phyloP scores from a whole-genome alignment of 208 protist species.

The Vickermania spadyakhi region DNA sequence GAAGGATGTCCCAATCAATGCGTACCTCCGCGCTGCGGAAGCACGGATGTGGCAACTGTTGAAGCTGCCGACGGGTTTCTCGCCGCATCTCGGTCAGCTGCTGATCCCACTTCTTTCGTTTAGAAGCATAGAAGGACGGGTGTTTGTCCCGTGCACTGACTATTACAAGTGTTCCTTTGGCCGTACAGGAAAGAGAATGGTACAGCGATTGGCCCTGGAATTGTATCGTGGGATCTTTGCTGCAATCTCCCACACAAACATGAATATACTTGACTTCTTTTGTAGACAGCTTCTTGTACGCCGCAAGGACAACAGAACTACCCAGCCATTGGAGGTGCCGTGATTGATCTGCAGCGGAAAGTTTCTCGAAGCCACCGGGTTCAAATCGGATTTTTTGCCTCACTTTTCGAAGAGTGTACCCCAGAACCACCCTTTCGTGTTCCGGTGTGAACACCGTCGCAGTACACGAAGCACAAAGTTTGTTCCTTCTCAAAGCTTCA shows the following conservation, averaged over 20 bases:
- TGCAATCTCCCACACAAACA: background rate
- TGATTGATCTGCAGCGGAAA: slow-evolving; percentile 34
- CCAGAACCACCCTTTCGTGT: slow-evolving; percentile 51
- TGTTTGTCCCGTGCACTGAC: slow-evolving; percentile 28
- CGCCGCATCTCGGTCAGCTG: slow-evolving; percentile 8
- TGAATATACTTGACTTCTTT: background rate
- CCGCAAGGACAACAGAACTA: slow-evolving; percentile 24
- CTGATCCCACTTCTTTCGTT: slow-evolving; percentile 13
- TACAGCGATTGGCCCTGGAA: background rate
- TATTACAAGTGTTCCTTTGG: slow-evolving; percentile 20
- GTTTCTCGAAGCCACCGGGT: slow-evolving; percentile 23
- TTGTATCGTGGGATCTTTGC: background rate
- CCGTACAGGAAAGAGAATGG: slow-evolving; percentile 58
- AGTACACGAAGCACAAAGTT: slow-evolving; percentile 30
- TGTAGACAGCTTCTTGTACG: background rate
- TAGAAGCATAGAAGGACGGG: slow-evolving; percentile 7
- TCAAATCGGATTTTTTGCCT: slow-evolving; percentile 54
- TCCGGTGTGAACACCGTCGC: slow-evolving; percentile 37
- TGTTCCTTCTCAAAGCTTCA: slow-evolving; percentile 22
- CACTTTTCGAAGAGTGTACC: slow-evolving; percentile 33
- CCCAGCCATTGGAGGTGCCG: slow-evolving; percentile 64
- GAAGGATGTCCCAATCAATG: slow-evolving; percentile 43
- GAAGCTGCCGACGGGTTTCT: slow-evolving; percentile 8
- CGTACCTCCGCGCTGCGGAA: slow-evolving; percentile 27
- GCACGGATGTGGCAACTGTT: slow-evolving; percentile 33